Evolutionary conservation across 352 stramenopile genomes (phyloP).

Genomic region (Globisporangium camurandrum): DNA sequence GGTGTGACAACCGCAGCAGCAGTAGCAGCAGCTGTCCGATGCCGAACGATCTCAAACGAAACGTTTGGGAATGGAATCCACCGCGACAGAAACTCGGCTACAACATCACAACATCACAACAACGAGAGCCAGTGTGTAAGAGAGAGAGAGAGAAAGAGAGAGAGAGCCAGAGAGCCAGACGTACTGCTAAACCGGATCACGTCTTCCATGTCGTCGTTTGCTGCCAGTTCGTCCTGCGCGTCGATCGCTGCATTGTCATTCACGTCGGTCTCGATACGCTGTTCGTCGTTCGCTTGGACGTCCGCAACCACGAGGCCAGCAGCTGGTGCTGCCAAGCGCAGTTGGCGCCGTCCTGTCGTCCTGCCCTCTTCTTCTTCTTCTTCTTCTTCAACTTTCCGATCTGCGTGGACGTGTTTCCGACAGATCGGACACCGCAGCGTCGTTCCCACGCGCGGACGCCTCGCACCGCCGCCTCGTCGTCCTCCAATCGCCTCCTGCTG

Average conservation of each 20-base stretch:
- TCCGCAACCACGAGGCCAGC: neutral
- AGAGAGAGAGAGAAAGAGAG: neutral
- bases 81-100: constrained; percentile 60
- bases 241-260: neutral
- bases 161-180: constrained; percentile 14
- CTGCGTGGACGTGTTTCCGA: constrained; percentile 46
- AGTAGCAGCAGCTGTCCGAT: constrained; percentile 16
- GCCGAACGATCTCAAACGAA: constrained; percentile 70
- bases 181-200: constrained; percentile 75
- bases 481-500: constrained; percentile 15
- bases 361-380: no score
- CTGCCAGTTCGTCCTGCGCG: neutral
- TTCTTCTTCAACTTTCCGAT: no score
- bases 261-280: neutral
- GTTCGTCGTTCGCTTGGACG: neutral
- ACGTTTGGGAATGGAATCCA: constrained; percentile 68
- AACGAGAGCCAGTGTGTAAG: neutral
- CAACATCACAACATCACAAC: constrained; percentile 8
- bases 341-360: no score
- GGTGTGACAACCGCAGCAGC: constrained; percentile 44
- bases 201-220: constrained; percentile 20
- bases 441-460: constrained; percentile 11
- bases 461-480: constrained; percentile 7
- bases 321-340: neutral
- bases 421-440: constrained; percentile 55